Percentiles rank a stretch among this genome's conserved stretches.
Conservation (phyloP, 495 filamentous ascomycete species). For the Collariella sp. region DNA sequence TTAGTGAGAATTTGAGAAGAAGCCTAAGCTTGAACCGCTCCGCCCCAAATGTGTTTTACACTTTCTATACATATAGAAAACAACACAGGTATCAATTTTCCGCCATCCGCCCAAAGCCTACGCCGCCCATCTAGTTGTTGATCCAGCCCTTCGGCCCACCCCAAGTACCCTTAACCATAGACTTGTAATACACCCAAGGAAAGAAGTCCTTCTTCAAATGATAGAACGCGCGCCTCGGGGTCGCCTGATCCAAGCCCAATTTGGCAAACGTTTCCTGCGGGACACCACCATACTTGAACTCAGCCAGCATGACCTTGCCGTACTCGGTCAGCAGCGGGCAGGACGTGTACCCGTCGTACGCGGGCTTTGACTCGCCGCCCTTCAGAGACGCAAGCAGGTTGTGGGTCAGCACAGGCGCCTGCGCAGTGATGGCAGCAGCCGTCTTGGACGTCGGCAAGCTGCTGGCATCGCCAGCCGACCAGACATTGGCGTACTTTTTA, state of each 20-base stretch:
- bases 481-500: slow-evolving; percentile 56
- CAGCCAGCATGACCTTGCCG: slow-evolving; percentile 58
- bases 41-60: no score
- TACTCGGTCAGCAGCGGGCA: slow-evolving; percentile 60
- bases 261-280: slow-evolving; percentile 60
- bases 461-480: slow-evolving; percentile 61
- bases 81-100: not conserved
- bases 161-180: slow-evolving; percentile 56
- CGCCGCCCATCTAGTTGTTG: slow-evolving; percentile 2
- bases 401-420: slow-evolving; percentile 51
- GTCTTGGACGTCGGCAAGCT: slow-evolving; percentile 62
- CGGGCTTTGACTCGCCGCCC: slow-evolving; percentile 43
- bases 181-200: slow-evolving; percentile 54
- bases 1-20: no score
- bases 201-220: slow-evolving; percentile 67
- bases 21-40: no score
- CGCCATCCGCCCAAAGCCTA: not conserved
- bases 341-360: slow-evolving; percentile 61
- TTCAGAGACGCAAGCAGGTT: slow-evolving; percentile 47
- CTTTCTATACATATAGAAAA: no score
- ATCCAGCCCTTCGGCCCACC: slow-evolving; percentile 49
- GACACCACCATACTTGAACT: slow-evolving; percentile 65
- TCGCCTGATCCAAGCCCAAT: slow-evolving; percentile 50
- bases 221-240: slow-evolving; percentile 49
- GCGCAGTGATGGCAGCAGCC: slow-evolving; percentile 55